Evolutionary conservation across 1,139 yeast genomes (phyloP).

Genomic region (Suhomyces kunorum): DNA sequence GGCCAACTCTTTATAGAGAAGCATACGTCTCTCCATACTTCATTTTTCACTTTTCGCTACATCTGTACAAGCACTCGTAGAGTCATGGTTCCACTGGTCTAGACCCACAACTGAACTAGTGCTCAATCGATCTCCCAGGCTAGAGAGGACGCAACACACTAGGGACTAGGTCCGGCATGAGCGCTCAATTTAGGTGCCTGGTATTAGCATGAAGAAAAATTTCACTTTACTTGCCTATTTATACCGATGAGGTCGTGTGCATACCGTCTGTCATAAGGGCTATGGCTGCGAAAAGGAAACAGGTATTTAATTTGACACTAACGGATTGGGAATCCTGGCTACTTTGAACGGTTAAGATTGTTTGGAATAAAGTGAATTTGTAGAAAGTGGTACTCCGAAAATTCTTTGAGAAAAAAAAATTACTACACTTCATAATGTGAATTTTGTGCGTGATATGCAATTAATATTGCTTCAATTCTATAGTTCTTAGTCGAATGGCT

Average conservation of each 20-base stretch:
- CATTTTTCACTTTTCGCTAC: neutral
- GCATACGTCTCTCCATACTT: too few relatives aligned
- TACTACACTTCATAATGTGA: too few relatives aligned
- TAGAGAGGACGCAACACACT: slow-evolving; percentile 42
- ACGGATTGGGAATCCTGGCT: too few relatives aligned
- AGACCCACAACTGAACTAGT: slow-evolving; percentile 33
- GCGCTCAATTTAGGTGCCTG: slow-evolving; percentile 37
- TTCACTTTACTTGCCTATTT: neutral
- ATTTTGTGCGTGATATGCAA: too few relatives aligned
- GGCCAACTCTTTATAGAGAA: too few relatives aligned
- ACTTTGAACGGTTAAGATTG: too few relatives aligned
- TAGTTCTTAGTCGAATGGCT: too few relatives aligned
- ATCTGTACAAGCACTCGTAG: slow-evolving; percentile 33
- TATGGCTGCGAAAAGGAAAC: slow-evolving; percentile 3
- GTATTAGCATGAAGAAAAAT: slow-evolving; percentile 15
- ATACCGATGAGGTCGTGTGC: slow-evolving; percentile 10
- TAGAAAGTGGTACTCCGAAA: too few relatives aligned
- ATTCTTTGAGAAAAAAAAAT: too few relatives aligned
- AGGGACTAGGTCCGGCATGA: slow-evolving; percentile 33
- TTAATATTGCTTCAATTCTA: too few relatives aligned
- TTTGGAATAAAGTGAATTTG: too few relatives aligned
- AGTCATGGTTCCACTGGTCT: slow-evolving; percentile 26
- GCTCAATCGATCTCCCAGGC: slow-evolving; percentile 34
- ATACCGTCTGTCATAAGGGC: neutral
- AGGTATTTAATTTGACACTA: too few relatives aligned